These are phyloP conservation scores for Fusarium humuli DNA, from an alignment of 2,329 filamentous ascomycete species.

Conservation along the genomic window DNA sequence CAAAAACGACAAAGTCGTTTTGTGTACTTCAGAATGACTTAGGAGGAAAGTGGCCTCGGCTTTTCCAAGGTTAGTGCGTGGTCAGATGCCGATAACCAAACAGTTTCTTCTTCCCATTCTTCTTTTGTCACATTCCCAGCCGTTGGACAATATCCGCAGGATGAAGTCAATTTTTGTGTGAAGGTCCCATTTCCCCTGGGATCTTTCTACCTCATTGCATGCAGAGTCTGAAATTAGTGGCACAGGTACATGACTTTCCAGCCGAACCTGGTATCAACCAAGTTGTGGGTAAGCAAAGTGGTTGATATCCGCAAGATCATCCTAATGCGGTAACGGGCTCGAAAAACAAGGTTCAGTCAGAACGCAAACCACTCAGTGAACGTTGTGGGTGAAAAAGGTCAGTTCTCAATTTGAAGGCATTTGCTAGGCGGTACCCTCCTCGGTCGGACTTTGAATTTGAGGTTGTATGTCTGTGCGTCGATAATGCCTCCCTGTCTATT, in stretches of 20 bases:
- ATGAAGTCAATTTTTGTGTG: conserved; percentile 6
- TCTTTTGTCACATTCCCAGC: background rate
- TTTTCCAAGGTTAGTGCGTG: conserved; percentile 2
- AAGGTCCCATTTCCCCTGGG: conserved; percentile 1
- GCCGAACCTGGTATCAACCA: conserved; percentile 22
- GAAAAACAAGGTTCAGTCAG: conserved; percentile 39
- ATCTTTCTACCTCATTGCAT: conserved; percentile 1
- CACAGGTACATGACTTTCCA: conserved; percentile 29
- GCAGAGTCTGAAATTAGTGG: conserved; percentile 23
- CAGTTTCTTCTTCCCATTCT: conserved; percentile 15
- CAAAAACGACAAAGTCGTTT: conserved; percentile 19
- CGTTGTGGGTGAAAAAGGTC: conserved; percentile 7
- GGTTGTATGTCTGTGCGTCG: conserved; percentile 32
- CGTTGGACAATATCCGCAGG: conserved; percentile 6
- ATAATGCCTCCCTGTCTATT: conserved; percentile 9
- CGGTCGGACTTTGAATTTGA: conserved; percentile 12
- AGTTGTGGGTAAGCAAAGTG: conserved; percentile 30
- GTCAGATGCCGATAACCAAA: conserved; percentile 10
- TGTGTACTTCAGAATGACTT: background rate
- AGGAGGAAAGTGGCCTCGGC: background rate
- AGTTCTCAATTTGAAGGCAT: conserved; percentile 24
- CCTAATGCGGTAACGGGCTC: conserved; percentile 33
- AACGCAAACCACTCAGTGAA: conserved; percentile 24
- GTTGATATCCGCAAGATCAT: conserved; percentile 24
- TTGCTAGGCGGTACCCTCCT: conserved; percentile 17